Percentiles rank a stretch among this genome's conserved stretches.
Conservation (phyloP, 352 stramenopile species). For the Globisporangium carolinianum region DNA sequence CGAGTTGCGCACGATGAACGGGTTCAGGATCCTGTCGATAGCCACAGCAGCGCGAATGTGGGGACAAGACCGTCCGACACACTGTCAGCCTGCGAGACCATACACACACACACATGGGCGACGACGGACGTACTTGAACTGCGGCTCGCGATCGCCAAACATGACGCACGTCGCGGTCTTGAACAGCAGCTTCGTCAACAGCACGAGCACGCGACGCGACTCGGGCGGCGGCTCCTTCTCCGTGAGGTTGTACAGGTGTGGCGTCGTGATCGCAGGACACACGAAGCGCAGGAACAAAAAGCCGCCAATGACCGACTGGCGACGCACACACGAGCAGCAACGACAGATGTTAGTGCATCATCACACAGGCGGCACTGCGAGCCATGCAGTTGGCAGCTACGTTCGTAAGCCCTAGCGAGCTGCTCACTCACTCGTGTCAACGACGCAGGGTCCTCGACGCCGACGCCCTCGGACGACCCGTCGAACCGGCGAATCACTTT, state of each 20-base stretch:
- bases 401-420: too few relatives aligned
- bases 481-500: constrained; percentile 71
- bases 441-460: constrained; percentile 46
- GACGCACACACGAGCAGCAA: constrained; percentile 1
- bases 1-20: constrained; percentile 83
- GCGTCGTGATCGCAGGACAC: constrained; percentile 83
- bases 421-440: constrained; percentile 37
- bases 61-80: too few relatives aligned
- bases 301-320: constrained; percentile 75
- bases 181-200: constrained; percentile 85
- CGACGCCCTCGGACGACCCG: constrained; percentile 43
- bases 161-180: constrained; percentile 84
- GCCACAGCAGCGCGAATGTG: not conserved
- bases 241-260: constrained; percentile 75
- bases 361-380: too few relatives aligned
- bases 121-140: constrained; percentile 51
- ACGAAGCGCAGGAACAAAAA: constrained; percentile 88
- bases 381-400: too few relatives aligned
- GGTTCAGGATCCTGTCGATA: constrained; percentile 62
- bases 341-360: too few relatives aligned
- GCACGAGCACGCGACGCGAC: constrained; percentile 76
- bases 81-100: too few relatives aligned
- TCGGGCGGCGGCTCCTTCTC: constrained; percentile 63
- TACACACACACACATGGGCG: not conserved
- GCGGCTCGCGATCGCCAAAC: constrained; percentile 77